Evolutionary conservation across 805 yeast genomes (phyloP).

Genomic region (Candida chilensis): DNA sequence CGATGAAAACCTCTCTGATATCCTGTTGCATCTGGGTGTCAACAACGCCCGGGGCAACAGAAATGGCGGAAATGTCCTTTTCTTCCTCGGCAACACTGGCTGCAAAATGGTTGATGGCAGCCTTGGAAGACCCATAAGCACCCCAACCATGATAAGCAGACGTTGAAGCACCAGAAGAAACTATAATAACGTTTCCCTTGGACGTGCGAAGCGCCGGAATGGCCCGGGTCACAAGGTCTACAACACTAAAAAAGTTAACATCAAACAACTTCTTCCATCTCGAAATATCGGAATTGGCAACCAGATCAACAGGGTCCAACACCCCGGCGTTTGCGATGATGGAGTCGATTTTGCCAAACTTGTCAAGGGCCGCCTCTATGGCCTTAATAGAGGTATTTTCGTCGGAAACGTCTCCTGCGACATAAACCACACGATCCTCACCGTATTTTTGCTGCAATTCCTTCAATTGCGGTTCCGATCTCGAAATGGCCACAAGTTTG

Average conservation of each 20-base stretch:
- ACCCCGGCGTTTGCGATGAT: slow-evolving; percentile 77
- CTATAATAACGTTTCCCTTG: slow-evolving; percentile 64
- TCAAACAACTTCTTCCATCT: slow-evolving; percentile 63
- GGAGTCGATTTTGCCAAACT: slow-evolving; percentile 53
- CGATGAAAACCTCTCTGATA: slow-evolving; percentile 58
- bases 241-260: slow-evolving; percentile 70
- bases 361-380: slow-evolving; percentile 31
- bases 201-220: slow-evolving; percentile 49
- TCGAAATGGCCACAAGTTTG: slow-evolving; percentile 62
- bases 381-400: slow-evolving; percentile 21
- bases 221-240: slow-evolving; percentile 43
- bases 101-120: slow-evolving; percentile 78
- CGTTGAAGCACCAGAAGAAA: slow-evolving; percentile 83
- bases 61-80: slow-evolving; percentile 42
- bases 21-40: slow-evolving; percentile 82
- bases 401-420: slow-evolving; percentile 55
- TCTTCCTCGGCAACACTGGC: slow-evolving; percentile 63
- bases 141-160: slow-evolving; percentile 71
- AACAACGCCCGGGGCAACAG: slow-evolving; percentile 94
- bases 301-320: slow-evolving; percentile 61
- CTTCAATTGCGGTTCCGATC: slow-evolving; percentile 42
- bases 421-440: slow-evolving; percentile 33
- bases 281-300: slow-evolving; percentile 40
- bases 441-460: slow-evolving; percentile 35
- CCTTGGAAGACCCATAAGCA: slow-evolving; percentile 88